These are phyloP conservation scores for Cordyceps cicadae DNA, from an alignment of 2,329 filamentous ascomycete species.

Conservation along the genomic window DNA sequence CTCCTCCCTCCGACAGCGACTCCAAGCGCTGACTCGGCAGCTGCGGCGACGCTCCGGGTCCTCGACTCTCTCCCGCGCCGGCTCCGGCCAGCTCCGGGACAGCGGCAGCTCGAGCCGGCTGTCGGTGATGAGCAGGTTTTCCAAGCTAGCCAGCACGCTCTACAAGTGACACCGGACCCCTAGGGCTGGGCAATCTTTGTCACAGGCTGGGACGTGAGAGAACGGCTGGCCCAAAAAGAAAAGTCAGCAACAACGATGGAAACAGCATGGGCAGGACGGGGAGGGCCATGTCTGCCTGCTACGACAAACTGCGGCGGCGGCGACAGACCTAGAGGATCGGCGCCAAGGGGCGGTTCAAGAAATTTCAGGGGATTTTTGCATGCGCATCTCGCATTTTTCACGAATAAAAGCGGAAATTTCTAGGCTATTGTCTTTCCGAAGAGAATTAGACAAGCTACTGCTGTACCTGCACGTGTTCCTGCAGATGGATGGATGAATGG, in stretches of 20 bases:
- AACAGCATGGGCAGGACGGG: background rate
- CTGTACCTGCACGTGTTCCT: conserved; percentile 1
- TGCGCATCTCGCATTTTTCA: background rate
- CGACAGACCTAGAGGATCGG: background rate
- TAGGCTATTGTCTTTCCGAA: background rate
- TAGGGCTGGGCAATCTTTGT: too few species aligned
- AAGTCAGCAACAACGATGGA: background rate
- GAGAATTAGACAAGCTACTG: background rate
- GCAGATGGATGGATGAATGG: background rate
- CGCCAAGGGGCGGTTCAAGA: background rate
- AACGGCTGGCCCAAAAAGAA: background rate
- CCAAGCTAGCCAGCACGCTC: background rate
- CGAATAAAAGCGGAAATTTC: background rate
- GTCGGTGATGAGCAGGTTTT: background rate
- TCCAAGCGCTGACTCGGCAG: background rate
- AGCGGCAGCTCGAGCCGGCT: background rate
- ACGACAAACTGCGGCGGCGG: background rate
- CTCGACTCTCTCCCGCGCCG: background rate
- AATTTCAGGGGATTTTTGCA: background rate
- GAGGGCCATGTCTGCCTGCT: background rate
- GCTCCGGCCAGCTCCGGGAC: background rate
- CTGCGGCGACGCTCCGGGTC: background rate
- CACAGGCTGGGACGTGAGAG: too few species aligned
- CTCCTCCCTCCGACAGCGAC: background rate
- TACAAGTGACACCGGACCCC: background rate